phyloP scores from a whole-genome alignment of 257 asterid genomes.

The Ocimum tenuiflorum region DNA sequence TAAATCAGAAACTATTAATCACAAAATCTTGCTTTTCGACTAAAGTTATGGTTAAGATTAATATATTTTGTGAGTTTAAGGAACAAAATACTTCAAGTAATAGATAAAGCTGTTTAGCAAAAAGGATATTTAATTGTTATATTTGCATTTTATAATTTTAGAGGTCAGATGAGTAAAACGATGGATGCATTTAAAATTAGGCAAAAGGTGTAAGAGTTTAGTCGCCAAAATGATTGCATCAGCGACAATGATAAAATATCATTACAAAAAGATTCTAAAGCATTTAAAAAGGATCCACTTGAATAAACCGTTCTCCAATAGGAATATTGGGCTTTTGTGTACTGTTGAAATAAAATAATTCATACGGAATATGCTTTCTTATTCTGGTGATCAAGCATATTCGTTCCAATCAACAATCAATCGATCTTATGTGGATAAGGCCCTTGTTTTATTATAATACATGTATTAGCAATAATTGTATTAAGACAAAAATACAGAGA shows the following conservation, averaged over 20 bases:
- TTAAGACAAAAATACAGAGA: not conserved
- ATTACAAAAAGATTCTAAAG: not conserved
- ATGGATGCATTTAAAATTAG: too few relatives aligned
- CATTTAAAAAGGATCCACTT: not conserved
- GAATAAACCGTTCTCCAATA: not conserved
- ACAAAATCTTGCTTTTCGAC: too few relatives aligned
- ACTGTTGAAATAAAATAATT: not conserved
- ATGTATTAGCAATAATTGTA: not conserved
- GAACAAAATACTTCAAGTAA: too few relatives aligned
- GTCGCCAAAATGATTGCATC: not conserved
- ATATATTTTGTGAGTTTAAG: too few relatives aligned
- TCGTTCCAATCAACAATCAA: not conserved
- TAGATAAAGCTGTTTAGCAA: too few relatives aligned
- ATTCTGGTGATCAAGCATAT: not conserved
- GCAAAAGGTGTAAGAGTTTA: not conserved
- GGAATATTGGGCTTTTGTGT: not conserved
- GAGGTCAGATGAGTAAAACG: too few relatives aligned
- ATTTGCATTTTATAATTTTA: too few relatives aligned
- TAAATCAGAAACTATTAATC: too few relatives aligned
- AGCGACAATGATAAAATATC: not conserved
- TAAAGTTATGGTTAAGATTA: too few relatives aligned
- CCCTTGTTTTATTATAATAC: not conserved
- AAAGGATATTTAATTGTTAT: too few relatives aligned
- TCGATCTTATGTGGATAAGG: conserved; percentile 14
- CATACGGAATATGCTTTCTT: not conserved